Evolutionary conservation across 208 protist genomes (phyloP).

Genomic region (Leishmania gerbilli): DNA sequence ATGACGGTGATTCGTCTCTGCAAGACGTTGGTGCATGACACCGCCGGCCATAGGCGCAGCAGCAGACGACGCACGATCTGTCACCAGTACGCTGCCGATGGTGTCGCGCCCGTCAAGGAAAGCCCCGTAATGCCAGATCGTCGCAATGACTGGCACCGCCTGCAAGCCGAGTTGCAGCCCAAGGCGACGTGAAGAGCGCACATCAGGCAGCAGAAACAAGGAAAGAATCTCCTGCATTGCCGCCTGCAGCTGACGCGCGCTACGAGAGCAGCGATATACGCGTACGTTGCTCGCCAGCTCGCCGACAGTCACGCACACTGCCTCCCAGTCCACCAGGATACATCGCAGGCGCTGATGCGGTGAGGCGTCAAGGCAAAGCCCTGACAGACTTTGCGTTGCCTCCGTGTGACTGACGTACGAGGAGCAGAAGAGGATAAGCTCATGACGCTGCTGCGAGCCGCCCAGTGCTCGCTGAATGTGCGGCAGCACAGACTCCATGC

Average conservation of each 20-base stretch:
- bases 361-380: conserved; percentile 7
- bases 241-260: conserved; percentile 33
- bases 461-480: conserved; percentile 4
- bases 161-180: conserved; percentile 12
- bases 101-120: not conserved
- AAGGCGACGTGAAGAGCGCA: conserved; percentile 11
- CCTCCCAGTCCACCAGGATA: conserved; percentile 29
- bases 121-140: conserved; percentile 12
- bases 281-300: not conserved
- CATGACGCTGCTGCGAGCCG: not conserved
- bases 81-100: not conserved
- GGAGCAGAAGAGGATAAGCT: conserved; percentile 35
- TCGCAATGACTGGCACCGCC: conserved; percentile 20
- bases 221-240: conserved; percentile 45
- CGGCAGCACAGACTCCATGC: conserved; percentile 2
- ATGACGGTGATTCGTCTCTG: too few relatives aligned
- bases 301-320: conserved; percentile 32
- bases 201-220: conserved; percentile 20
- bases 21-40: not conserved
- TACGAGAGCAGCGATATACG: conserved; percentile 46
- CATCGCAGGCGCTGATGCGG: conserved; percentile 17
- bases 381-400: conserved; percentile 24
- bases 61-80: not conserved
- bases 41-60: not conserved
- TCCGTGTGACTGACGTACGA: conserved; percentile 24